Evolutionary conservation across 163 green algal genomes (phyloP).

Genomic region (Chlamydomonas reinhardtii): DNA sequence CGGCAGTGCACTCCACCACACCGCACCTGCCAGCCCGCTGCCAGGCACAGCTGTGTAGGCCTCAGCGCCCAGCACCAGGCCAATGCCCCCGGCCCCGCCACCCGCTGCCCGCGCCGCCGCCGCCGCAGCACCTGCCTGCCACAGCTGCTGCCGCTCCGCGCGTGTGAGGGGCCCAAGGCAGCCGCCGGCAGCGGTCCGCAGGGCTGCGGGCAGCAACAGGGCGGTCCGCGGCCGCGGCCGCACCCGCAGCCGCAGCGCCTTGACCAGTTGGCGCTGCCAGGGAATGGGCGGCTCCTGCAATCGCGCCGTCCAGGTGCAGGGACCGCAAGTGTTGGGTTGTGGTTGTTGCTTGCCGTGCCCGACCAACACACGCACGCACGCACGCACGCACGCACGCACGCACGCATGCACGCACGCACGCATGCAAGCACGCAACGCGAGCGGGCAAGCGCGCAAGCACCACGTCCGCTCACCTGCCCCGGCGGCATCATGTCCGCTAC

Average conservation of each 20-base stretch:
- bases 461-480: constrained; percentile 1
- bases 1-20: too few relatives aligned
- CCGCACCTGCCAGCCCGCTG: neutral
- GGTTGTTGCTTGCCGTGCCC: too few relatives aligned
- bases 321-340: neutral
- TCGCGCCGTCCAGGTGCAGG: neutral
- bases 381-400: neutral
- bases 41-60: neutral
- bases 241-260: constrained; percentile 26
- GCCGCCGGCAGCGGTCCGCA: constrained; percentile 27
- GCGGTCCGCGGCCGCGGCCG: constrained; percentile 3
- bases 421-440: too few relatives aligned
- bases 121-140: neutral
- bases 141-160: neutral
- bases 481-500: constrained; percentile 44
- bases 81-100: neutral
- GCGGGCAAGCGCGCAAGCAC: too few relatives aligned
- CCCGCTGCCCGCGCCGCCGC: neutral
- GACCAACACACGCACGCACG: neutral
- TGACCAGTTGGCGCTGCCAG: constrained; percentile 36
- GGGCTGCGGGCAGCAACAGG: constrained; percentile 8
- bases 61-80: neutral
- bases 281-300: constrained; percentile 33
- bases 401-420: too few relatives aligned
- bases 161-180: constrained; percentile 8